Evolutionary conservation across 2,329 filamentous ascomycete genomes (phyloP).

Genomic region (Aspergillus brunneoviolaceus): DNA sequence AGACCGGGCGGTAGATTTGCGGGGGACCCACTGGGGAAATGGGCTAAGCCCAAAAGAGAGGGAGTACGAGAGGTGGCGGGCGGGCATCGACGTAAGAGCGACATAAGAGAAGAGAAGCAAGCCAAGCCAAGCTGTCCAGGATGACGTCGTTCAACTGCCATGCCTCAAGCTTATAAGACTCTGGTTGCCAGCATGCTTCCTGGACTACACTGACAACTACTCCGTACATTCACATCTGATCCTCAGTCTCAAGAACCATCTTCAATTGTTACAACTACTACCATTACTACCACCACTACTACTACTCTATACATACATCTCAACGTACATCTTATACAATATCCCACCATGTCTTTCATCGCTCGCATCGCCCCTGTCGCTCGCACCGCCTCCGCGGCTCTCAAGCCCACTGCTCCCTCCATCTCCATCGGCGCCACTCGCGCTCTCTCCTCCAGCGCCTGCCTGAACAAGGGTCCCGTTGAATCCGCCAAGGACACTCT

Average conservation of each 20-base stretch:
- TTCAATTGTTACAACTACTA: not conserved
- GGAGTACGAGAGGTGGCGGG: constrained; percentile 15
- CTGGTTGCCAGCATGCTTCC: not conserved
- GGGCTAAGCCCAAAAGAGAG: constrained; percentile 13
- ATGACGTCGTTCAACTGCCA: not conserved
- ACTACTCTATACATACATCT: not conserved
- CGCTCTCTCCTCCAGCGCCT: constrained; percentile 54
- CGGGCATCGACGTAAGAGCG: constrained; percentile 27
- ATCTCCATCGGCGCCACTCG: constrained; percentile 21
- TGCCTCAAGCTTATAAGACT: not conserved
- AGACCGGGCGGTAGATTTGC: not conserved
- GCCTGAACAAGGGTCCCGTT: constrained; percentile 51
- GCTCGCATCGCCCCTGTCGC: constrained; percentile 32
- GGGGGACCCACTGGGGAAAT: not conserved
- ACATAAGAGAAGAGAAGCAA: not conserved
- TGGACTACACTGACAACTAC: no score
- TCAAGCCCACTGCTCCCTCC: constrained; percentile 9
- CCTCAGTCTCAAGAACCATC: not conserved
- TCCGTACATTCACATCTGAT: no score
- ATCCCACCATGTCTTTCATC: constrained; percentile 37
- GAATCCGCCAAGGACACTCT: constrained; percentile 59
- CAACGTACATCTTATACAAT: not conserved
- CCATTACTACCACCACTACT: not conserved
- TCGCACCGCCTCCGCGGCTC: constrained; percentile 18
- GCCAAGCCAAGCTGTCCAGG: no score